phyloP scores from a whole-genome alignment of 495 filamentous ascomycete species.

The Choiromyces venosus region DNA sequence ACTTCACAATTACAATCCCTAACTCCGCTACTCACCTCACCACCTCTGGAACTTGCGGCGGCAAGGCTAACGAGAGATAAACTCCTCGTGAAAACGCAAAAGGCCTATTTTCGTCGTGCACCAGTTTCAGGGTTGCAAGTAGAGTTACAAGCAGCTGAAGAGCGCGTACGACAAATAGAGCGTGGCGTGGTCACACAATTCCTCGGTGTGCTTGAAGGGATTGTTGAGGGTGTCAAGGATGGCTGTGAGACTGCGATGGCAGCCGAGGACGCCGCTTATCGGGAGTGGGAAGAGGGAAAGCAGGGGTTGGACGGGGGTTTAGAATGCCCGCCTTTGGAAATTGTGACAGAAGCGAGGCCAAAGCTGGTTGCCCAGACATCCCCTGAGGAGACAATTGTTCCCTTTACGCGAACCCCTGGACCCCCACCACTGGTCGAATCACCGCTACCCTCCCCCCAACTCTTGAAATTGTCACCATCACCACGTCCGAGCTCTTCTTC shows the following conservation, averaged over 20 bases:
- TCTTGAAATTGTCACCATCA: not conserved
- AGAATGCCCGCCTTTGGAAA: not conserved
- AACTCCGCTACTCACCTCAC: not conserved
- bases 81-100: slow-evolving; percentile 19
- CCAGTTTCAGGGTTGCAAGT: slow-evolving; percentile 4
- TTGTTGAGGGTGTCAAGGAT: slow-evolving; percentile 12
- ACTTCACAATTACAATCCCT: slow-evolving; percentile 4
- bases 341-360: not conserved
- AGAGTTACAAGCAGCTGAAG: slow-evolving; percentile 17
- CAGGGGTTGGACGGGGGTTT: not conserved
- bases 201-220: slow-evolving; percentile 11
- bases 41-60: not conserved
- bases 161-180: slow-evolving; percentile 10
- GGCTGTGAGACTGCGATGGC: slow-evolving; percentile 10
- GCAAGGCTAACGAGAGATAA: slow-evolving; percentile 14
- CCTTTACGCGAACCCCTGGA: not conserved
- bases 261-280: not conserved
- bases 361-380: not conserved
- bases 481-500: not conserved
- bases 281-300: not conserved
- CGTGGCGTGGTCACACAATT: slow-evolving; percentile 6
- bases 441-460: not conserved
- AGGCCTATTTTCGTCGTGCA: slow-evolving; percentile 22
- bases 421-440: not conserved
- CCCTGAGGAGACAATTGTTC: not conserved